These are phyloP conservation scores for Spiraea crenata DNA, from an alignment of 331 rosid species.

Conservation along the genomic window DNA sequence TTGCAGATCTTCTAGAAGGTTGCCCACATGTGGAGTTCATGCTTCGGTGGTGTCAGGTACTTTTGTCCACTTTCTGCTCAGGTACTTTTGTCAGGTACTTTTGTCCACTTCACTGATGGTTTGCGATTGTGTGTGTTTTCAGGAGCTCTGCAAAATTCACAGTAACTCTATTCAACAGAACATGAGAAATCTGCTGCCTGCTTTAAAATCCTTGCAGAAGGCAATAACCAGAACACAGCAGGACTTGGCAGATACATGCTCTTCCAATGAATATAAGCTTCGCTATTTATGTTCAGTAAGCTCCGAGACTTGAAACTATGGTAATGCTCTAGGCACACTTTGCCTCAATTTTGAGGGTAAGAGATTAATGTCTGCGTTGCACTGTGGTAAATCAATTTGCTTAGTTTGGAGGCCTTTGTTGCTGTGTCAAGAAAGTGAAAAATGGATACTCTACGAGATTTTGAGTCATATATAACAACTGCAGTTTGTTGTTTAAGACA, in stretches of 20 bases:
- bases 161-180: conserved; percentile 75
- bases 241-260: conserved; percentile 83
- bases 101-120: not conserved
- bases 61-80: not conserved
- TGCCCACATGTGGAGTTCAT: conserved; percentile 89
- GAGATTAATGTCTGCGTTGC: not conserved
- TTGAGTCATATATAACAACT: not conserved
- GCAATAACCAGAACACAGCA: conserved; percentile 73
- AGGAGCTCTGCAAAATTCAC: conserved; percentile 87
- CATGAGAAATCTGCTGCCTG: conserved; percentile 69
- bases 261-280: conserved; percentile 87
- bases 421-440: not conserved
- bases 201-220: conserved; percentile 78
- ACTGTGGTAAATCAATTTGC: not conserved
- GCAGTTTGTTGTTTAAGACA: not conserved
- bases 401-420: not conserved
- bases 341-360: not conserved
- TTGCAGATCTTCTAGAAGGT: conserved; percentile 78
- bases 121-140: conserved; percentile 29
- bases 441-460: not conserved
- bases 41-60: conserved; percentile 86
- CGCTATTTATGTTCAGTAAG: conserved; percentile 62
- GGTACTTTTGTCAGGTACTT: conserved; percentile 78
- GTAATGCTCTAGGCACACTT: not conserved
- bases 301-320: conserved; percentile 35